A percentile compares a stretch with the other conserved stretches of the same genome.
phyloP scores from a whole-genome alignment of 2,329 filamentous ascomycete genomes.

The Colletotrichum sp. region DNA sequence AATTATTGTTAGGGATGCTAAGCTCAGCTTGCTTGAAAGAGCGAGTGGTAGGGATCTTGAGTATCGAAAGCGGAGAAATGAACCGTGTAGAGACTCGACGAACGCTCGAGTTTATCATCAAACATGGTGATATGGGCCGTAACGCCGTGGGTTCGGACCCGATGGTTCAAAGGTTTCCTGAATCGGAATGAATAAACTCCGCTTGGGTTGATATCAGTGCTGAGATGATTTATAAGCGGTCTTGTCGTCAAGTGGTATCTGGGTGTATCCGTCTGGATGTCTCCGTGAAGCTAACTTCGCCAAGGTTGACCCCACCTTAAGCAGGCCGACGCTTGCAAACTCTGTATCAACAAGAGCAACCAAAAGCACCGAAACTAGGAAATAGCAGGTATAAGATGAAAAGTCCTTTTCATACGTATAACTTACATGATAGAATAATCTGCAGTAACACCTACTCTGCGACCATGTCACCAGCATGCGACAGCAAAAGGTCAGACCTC shows the following conservation, averaged over 20 bases:
- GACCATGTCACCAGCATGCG: too few relatives aligned
- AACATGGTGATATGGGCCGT: too few relatives aligned
- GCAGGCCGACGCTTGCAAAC: too few relatives aligned
- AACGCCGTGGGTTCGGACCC: too few relatives aligned
- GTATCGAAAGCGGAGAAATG: too few relatives aligned
- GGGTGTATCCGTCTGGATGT: background rate
- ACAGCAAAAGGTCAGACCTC: rapidly evolving
- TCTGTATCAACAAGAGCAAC: rapidly evolving
- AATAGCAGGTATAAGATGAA: rapidly evolving
- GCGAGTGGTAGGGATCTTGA: rapidly evolving
- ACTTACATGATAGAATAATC: rapidly evolving
- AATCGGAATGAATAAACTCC: background rate
- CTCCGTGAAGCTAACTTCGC: background rate
- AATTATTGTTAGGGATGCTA: rapidly evolving
- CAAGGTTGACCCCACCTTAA: too few relatives aligned
- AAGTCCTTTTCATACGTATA: rapidly evolving
- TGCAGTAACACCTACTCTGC: rapidly evolving
- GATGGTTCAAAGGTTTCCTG: too few relatives aligned
- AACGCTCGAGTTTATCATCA: too few relatives aligned
- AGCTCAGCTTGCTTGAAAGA: rapidly evolving
- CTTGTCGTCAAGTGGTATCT: background rate
- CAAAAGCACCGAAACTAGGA: rapidly evolving
- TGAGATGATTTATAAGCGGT: background rate
- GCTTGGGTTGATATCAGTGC: background rate
- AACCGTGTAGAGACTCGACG: too few relatives aligned